Percentiles rank a stretch among this genome's conserved stretches.
Conservation (phyloP, 1,284 basidiomycete species). For the Mrakiaceae sp. region DNA sequence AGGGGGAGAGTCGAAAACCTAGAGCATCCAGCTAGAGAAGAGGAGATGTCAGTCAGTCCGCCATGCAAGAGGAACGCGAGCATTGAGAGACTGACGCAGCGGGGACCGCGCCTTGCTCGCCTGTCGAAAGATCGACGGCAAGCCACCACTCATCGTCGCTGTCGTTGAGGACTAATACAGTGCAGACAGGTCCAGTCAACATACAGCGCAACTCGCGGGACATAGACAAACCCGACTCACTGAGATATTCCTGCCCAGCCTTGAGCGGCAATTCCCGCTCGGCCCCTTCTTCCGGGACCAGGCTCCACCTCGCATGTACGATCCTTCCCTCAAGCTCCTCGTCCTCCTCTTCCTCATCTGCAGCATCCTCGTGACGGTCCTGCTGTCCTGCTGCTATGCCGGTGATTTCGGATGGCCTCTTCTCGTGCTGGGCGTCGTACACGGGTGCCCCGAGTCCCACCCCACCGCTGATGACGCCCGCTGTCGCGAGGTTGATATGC, state of each 20-base stretch:
- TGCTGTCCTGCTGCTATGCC: conserved; percentile 39
- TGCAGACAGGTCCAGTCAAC: conserved; percentile 40
- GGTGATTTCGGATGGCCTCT: conserved; percentile 26
- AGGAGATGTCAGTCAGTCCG: neutral
- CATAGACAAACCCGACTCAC: neutral
- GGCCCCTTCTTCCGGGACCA: conserved; percentile 27
- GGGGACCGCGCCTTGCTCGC: conserved; percentile 74
- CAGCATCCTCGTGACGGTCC: conserved; percentile 42
- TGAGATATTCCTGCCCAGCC: conserved; percentile 29
- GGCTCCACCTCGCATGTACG: conserved; percentile 33
- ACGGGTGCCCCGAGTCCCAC: conserved; percentile 26
- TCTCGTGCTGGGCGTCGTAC: conserved; percentile 10
- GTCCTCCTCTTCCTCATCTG: conserved; percentile 43
- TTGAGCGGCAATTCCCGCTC: conserved; percentile 31
- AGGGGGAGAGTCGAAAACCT: neutral
- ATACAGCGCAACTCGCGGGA: conserved; percentile 35
- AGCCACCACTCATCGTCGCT: conserved; percentile 69
- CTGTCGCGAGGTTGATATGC: conserved; percentile 72
- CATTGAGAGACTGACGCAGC: conserved; percentile 48
- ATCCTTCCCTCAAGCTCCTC: conserved; percentile 20
- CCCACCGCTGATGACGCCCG: conserved; percentile 39
- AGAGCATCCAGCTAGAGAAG: conserved; percentile 12
- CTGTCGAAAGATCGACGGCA: conserved; percentile 61
- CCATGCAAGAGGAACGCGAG: neutral
- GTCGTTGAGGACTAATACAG: conserved; percentile 15